phyloP scores from a whole-genome alignment of 2,329 filamentous ascomycete genomes.

The Aspergillus eucalypticola region DNA sequence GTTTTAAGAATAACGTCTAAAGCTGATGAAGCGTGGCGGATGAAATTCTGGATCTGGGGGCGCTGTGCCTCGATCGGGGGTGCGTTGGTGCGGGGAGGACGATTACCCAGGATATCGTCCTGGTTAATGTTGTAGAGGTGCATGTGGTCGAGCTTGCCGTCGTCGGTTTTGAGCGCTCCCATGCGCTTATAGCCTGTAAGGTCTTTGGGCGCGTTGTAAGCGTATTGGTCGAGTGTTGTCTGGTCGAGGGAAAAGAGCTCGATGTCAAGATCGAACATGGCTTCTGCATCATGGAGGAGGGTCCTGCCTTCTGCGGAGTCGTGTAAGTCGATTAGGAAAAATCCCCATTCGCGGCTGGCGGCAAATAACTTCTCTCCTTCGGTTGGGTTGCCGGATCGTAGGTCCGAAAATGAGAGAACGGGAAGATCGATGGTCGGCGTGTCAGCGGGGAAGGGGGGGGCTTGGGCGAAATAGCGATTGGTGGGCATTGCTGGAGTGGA shows the following conservation, averaged over 20 bases:
- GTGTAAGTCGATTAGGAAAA: slow-evolving; percentile 54
- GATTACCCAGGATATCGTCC: slow-evolving; percentile 32
- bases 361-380: slow-evolving; percentile 18
- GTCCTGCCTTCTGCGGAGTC: slow-evolving; percentile 29
- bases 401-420: slow-evolving; percentile 7
- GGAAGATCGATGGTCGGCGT: slow-evolving; percentile 1
- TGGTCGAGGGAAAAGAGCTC: slow-evolving; percentile 10
- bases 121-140: slow-evolving; percentile 34
- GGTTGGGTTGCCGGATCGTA: not conserved
- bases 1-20: slow-evolving; percentile 19
- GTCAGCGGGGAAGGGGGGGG: slow-evolving; percentile 14
- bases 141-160: slow-evolving; percentile 27
- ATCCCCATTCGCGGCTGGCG: slow-evolving; percentile 47
- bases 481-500: slow-evolving; percentile 7
- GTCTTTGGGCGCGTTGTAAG: slow-evolving; percentile 11
- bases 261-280: slow-evolving; percentile 37
- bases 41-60: not conserved
- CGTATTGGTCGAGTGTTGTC: slow-evolving; percentile 10
- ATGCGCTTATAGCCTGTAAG: slow-evolving; percentile 18
- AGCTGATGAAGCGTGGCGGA: not conserved
- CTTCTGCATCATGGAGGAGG: slow-evolving; percentile 42
- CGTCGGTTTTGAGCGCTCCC: slow-evolving; percentile 22
- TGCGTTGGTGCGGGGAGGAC: slow-evolving; percentile 17
- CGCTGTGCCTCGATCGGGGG: not conserved
- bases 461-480: slow-evolving; percentile 5